Percentiles rank a stretch among this genome's conserved stretches.
Conservation (phyloP, 352 stramenopile genomes). For the Plasmopara halstedii region DNA sequence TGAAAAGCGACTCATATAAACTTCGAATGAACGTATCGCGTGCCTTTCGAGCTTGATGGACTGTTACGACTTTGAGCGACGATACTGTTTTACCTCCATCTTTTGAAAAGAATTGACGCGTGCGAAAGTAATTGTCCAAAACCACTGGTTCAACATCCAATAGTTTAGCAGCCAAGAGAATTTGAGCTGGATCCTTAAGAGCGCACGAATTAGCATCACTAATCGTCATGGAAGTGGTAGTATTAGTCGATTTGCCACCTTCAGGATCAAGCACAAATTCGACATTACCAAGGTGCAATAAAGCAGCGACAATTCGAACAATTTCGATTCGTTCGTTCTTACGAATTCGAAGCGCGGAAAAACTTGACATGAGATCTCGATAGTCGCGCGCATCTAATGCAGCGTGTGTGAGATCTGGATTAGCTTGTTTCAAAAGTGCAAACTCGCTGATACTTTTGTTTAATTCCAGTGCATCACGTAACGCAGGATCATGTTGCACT, state of each 20-base stretch:
- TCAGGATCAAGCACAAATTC: slow-evolving; percentile 61
- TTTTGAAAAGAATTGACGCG: slow-evolving; percentile 71
- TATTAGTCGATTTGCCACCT: slow-evolving; percentile 48
- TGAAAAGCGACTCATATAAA: slow-evolving; percentile 72
- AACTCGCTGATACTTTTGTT: slow-evolving; percentile 55
- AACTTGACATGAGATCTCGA: slow-evolving; percentile 72
- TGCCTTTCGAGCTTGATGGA: slow-evolving; percentile 59
- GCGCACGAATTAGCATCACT: slow-evolving; percentile 43
- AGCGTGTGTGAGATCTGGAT: slow-evolving; percentile 33
- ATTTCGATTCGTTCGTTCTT: slow-evolving; percentile 79
- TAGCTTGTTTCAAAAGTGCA: slow-evolving; percentile 42
- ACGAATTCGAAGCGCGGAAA: slow-evolving; percentile 67
- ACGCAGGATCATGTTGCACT: slow-evolving; percentile 56
- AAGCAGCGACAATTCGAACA: slow-evolving; percentile 58
- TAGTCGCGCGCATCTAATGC: slow-evolving; percentile 64
- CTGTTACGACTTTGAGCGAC: slow-evolving; percentile 75
- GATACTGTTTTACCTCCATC: slow-evolving; percentile 65
- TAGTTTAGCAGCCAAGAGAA: slow-evolving; percentile 57
- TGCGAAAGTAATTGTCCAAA: slow-evolving; percentile 82
- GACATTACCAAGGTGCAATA: slow-evolving; percentile 76
- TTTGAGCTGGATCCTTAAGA: slow-evolving; percentile 57
- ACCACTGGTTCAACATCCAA: slow-evolving; percentile 74
- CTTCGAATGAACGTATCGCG: slow-evolving; percentile 74
- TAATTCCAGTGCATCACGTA: slow-evolving; percentile 60
- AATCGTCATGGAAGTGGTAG: slow-evolving; percentile 12